Percentiles rank a stretch among this genome's conserved stretches.
These are phyloP conservation scores for Neofusicoccum sp. DNA, from an alignment of 2,329 filamentous ascomycete genomes.

Conservation along the genomic window DNA sequence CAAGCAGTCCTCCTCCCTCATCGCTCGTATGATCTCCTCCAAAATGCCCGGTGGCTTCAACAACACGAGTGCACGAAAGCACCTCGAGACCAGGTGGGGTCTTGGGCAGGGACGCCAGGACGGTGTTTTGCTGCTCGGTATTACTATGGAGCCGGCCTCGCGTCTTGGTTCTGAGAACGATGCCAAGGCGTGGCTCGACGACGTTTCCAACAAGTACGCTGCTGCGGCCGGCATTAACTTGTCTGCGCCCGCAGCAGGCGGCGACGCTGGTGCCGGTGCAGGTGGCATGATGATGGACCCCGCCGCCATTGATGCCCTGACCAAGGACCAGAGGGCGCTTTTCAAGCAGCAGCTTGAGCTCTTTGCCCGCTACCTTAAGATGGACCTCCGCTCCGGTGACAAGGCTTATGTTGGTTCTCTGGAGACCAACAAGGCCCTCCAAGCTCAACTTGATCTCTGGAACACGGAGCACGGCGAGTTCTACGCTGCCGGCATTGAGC, in stretches of 20 bases:
- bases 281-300: conserved; percentile 99
- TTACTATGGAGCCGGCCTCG: conserved; percentile 89
- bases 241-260: conserved; percentile 70
- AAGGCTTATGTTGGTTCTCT: conserved; percentile 86
- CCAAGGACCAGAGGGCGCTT: conserved; percentile 91
- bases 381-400: conserved; percentile 94
- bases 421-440: conserved; percentile 82
- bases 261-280: conserved; percentile 69
- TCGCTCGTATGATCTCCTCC: conserved; percentile 93
- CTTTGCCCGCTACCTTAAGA: conserved; percentile 92
- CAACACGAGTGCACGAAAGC: conserved; percentile 93
- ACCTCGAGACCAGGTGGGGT: conserved; percentile 92
- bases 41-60: conserved; percentile 99
- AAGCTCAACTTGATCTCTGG: conserved; percentile 94
- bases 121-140: conserved; percentile 80
- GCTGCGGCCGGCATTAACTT: conserved; percentile 79
- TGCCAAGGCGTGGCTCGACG: conserved; percentile 89
- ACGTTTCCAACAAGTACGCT: conserved; percentile 88
- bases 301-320: conserved; percentile 92
- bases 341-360: conserved; percentile 99
- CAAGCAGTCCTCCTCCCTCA: conserved; percentile 91
- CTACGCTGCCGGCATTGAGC: conserved; percentile 92
- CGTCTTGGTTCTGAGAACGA: conserved; percentile 89
- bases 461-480: conserved; percentile 93
- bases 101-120: conserved; percentile 86